These are phyloP conservation scores for Endothia cerciana DNA, from an alignment of 2,329 filamentous ascomycete species.

Conservation along the genomic window DNA sequence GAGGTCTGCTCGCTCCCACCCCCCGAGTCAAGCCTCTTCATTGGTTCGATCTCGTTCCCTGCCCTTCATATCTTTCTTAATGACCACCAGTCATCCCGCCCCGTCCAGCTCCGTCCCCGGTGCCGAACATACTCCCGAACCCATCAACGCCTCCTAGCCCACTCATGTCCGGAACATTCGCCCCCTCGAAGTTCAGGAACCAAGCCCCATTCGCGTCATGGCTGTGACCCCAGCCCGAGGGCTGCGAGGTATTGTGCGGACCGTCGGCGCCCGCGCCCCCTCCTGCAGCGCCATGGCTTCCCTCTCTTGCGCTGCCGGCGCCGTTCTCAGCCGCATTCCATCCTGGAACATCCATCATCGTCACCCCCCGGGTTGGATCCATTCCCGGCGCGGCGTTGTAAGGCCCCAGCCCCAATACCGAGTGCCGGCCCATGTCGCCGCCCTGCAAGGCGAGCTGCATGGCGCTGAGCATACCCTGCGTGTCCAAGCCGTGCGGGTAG, in stretches of 20 bases:
- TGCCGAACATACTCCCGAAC: conserved; percentile 54
- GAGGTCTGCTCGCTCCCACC: neutral
- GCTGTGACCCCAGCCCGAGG: conserved; percentile 37
- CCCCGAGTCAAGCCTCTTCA: neutral
- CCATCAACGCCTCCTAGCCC: conserved; percentile 44
- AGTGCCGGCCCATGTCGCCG: conserved; percentile 54
- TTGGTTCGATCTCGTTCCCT: neutral
- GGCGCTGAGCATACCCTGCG: conserved; percentile 53
- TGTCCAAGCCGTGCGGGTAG: conserved; percentile 48
- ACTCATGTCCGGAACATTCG: conserved; percentile 57
- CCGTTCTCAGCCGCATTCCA: conserved; percentile 49
- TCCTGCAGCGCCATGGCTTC: conserved; percentile 34
- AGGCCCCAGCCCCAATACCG: conserved; percentile 55
- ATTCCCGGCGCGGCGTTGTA: conserved; percentile 37
- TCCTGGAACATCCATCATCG: conserved; percentile 45
- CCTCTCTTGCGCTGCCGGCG: conserved; percentile 31
- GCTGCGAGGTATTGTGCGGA: conserved; percentile 31
- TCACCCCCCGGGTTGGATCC: conserved; percentile 38
- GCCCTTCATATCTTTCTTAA: neutral
- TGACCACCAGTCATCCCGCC: conserved; percentile 35
- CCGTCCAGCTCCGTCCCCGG: conserved; percentile 32
- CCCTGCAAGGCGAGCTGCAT: conserved; percentile 44
- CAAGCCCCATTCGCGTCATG: conserved; percentile 68
- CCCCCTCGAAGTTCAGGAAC: conserved; percentile 90
- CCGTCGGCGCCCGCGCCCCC: conserved; percentile 3